Base-by-base conservation (phyloP, 495 filamentous ascomycete genomes). In the Endocarpon pusillum region DNA sequence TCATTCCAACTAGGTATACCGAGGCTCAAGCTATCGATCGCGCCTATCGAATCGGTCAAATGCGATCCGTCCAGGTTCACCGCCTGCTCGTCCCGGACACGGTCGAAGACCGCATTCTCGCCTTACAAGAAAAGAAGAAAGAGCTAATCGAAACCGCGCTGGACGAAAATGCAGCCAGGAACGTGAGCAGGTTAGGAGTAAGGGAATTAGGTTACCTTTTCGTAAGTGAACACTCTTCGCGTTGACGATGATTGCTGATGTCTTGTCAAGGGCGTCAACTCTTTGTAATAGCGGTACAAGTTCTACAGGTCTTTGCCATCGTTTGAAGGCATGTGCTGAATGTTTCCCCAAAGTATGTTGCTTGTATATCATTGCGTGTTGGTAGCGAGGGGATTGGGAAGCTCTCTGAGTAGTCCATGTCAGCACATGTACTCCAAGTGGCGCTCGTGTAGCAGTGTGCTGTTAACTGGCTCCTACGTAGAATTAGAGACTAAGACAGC, bases 11-110 rank as follows among this genome's bases (percentile, higher is more conserved):
- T n/a, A n/a, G 87, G 0, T 94, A 78, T 48, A 78, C 92, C 18
- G 87, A 96, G 56, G 81, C 86, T 44, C 87, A 96, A 52, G 87
- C 87, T 1, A 76, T 96, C 36, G 89, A 94, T 53, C 81, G 87
- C 23, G 82, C 87, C 3, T 80, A 96, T 49, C 78, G 87, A 3
- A 82, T 96, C 36, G 86, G 85, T 10, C 87, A 96, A 61, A 61
- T 61, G 40, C 63, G 65, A 0, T 55, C 68, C 10, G 87, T 96
- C 3, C 64, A 71, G 35, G 75, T 94, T 5, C 81, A 94, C 51
- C 77, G 81, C 3, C 62, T 96, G 16, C 53, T 94, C 3, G 68
- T 93, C 18, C 41, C 71, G 37, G 64, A 66, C 1, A 94, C 87
- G 0, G 80, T 96, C 4, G 87, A 96, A 49, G 87, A 96, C 46